Conservation (phyloP, 306 rosid species). For the Senna siamea region DNA sequence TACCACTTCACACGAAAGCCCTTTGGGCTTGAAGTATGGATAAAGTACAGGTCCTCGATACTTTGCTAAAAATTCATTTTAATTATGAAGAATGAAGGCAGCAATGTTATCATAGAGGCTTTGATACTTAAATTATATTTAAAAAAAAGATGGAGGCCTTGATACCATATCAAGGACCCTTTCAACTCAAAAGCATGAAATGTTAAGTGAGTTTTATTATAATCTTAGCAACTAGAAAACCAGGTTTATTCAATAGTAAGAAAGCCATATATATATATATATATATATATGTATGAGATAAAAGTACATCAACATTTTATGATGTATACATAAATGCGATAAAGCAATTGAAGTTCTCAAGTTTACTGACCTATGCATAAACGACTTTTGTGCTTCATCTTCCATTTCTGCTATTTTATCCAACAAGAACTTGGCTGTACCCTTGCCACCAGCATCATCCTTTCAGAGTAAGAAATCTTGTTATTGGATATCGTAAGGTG, state of each 20-base stretch:
- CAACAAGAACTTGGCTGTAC: conserved; percentile 81
- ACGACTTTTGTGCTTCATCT: conserved; percentile 91
- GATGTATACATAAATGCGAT: conserved; percentile 18
- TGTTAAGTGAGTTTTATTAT: neutral
- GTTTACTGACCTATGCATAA: conserved; percentile 89
- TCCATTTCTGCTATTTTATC: conserved; percentile 77
- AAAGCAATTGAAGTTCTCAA: conserved; percentile 22
- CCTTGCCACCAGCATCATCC: conserved; percentile 76
- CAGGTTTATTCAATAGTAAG: conserved; percentile 11
- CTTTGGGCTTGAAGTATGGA: neutral
- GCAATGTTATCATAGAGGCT: neutral
- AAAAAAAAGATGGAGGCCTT: too few relatives aligned
- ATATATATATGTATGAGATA: conserved; percentile 9
- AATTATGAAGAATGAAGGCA: neutral
- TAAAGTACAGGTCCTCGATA: neutral
- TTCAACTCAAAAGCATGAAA: neutral
- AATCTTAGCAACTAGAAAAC: neutral
- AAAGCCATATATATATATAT: conserved; percentile 22
- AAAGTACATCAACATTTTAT: conserved; percentile 13
- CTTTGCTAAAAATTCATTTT: too few relatives aligned
- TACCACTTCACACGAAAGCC: too few relatives aligned
- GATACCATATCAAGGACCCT: neutral
- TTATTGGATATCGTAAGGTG: conserved; percentile 36
- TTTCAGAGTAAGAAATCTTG: conserved; percentile 46
- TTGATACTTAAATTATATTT: too few relatives aligned